Conservation (phyloP, 176 grass and related monocot genomes). For the Dactylis glomerata region DNA sequence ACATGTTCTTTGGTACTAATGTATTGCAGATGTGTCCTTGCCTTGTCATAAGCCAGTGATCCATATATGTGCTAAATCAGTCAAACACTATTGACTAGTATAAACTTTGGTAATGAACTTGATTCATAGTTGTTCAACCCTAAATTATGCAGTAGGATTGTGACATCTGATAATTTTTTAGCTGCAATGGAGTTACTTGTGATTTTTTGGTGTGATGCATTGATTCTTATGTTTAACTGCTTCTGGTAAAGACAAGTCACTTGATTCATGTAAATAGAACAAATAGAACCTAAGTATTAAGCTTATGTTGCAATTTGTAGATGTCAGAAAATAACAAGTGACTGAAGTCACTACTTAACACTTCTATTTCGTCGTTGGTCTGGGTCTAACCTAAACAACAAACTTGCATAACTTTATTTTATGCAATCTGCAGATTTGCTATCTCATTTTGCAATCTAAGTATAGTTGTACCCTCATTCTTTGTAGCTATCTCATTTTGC, state of each 20-base stretch:
- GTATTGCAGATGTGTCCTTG: neutral
- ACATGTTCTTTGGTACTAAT: neutral
- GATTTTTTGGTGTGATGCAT: neutral
- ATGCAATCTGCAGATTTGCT: neutral
- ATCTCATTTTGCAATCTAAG: neutral
- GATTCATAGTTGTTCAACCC: neutral
- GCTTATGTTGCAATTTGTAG: neutral
- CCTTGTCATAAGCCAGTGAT: neutral
- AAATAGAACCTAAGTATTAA: neutral
- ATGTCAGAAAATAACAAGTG: neutral
- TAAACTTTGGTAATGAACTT: neutral
- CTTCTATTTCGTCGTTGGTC: neutral
- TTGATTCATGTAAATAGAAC: slow-evolving; percentile 4
- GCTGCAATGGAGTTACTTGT: neutral
- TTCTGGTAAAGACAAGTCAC: neutral
- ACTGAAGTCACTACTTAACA: neutral
- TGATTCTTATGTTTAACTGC: slow-evolving; percentile 12
- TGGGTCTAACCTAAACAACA: neutral
- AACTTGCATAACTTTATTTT: neutral
- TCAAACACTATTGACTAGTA: neutral
- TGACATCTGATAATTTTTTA: neutral
- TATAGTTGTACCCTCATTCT: neutral
- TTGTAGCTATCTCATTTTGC: slow-evolving; percentile 9
- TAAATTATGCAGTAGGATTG: neutral
- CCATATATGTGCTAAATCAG: neutral